Evolutionary conservation across 345 rosid genomes (phyloP).

Genomic region (Clarkia xantiana): DNA sequence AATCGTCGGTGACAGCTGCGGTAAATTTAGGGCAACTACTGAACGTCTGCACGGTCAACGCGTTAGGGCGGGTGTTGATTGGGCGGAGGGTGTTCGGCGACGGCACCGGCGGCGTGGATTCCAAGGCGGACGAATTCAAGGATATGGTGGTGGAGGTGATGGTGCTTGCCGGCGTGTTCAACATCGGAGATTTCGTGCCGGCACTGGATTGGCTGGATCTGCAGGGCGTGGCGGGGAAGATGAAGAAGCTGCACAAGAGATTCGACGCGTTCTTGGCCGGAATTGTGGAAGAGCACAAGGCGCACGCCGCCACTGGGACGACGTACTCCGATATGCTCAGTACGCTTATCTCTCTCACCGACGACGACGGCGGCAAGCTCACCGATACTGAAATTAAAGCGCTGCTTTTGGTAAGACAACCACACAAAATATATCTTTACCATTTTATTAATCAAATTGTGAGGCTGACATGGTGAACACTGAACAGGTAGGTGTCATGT

Average conservation of each 20-base stretch:
- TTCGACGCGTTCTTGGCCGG: slow-evolving; percentile 49
- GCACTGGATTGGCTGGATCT: slow-evolving; percentile 68
- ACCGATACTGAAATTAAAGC: slow-evolving; percentile 85
- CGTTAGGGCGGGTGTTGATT: slow-evolving; percentile 67
- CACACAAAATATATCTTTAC: too few relatives aligned
- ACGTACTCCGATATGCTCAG: slow-evolving; percentile 36
- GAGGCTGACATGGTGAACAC: too few relatives aligned
- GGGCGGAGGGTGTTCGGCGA: slow-evolving; percentile 57
- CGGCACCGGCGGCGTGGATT: slow-evolving; percentile 33
- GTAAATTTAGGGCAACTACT: slow-evolving; percentile 54
- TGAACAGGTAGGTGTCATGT: too few relatives aligned
- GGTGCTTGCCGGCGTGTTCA: slow-evolving; percentile 71
- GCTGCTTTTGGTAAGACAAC: slow-evolving; percentile 40
- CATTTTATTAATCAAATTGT: too few relatives aligned
- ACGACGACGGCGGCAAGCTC: slow-evolving; percentile 41
- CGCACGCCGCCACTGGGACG: slow-evolving; percentile 5
- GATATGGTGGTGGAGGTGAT: slow-evolving; percentile 82
- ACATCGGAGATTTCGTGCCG: slow-evolving; percentile 78
- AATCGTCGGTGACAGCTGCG: slow-evolving; percentile 10
- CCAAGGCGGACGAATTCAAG: slow-evolving; percentile 72
- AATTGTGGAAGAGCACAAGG: slow-evolving; percentile 53
- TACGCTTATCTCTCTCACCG: slow-evolving; percentile 47
- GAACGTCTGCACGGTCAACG: slow-evolving; percentile 55
- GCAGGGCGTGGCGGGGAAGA: slow-evolving; percentile 67
- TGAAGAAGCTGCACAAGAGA: slow-evolving; percentile 73